Percentiles rank a stretch among this genome's conserved stretches.
Evolutionary conservation across 768 basidiomycete genomes (phyloP).

Genomic region (Naganishia antarctica): DNA sequence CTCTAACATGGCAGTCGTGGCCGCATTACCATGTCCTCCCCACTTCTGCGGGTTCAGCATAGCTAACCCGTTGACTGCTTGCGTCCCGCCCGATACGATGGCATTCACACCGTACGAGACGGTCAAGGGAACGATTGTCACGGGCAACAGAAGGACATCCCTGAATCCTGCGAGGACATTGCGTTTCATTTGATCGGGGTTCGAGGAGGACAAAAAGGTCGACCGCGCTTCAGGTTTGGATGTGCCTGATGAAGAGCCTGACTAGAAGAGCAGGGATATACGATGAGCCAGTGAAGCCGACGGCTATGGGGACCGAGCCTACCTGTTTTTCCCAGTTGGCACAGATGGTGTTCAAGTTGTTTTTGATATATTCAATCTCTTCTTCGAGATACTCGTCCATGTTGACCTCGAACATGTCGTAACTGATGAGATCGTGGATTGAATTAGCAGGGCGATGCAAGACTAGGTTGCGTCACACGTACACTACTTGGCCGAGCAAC

Average conservation of each 20-base stretch:
- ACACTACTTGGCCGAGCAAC: conserved; percentile 3
- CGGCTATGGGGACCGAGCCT: conserved; percentile 33
- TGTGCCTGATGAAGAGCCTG: background rate
- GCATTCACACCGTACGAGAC: conserved; percentile 52
- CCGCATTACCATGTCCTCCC: conserved; percentile 53
- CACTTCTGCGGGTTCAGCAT: conserved; percentile 88
- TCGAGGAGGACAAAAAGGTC: conserved; percentile 75
- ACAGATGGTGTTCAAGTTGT: conserved; percentile 67
- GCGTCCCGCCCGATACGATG: conserved; percentile 63
- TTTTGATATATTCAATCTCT: conserved; percentile 77
- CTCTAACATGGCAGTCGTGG: conserved; percentile 19
- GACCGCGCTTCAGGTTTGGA: conserved; percentile 11
- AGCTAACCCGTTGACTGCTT: conserved; percentile 73
- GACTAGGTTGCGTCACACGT: too few species aligned
- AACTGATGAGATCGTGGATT: conserved; percentile 54
- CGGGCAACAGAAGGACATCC: conserved; percentile 79
- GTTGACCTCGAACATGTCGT: conserved; percentile 88
- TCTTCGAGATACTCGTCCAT: conserved; percentile 98
- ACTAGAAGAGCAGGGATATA: background rate
- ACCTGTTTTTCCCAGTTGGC: conserved; percentile 76
- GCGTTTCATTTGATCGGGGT: conserved; percentile 85
- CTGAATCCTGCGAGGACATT: conserved; percentile 90
- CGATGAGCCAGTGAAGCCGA: background rate
- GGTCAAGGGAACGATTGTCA: conserved; percentile 88
- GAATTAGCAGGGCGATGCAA: background rate